Conservation (phyloP, 2,329 filamentous ascomycete species). For the Xylaria sp. region DNA sequence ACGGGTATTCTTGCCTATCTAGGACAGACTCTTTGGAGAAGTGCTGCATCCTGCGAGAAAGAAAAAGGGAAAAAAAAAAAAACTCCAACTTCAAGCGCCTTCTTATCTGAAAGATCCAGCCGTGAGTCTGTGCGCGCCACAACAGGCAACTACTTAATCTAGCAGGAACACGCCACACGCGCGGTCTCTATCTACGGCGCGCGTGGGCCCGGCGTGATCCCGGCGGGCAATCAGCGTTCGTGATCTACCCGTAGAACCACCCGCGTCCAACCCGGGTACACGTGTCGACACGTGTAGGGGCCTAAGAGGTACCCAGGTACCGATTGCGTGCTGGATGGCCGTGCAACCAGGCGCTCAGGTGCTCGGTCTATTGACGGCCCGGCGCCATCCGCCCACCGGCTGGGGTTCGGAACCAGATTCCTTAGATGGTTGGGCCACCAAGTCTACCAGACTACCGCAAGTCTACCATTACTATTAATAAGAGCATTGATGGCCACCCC, state of each 20-base stretch:
- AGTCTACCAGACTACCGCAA: too few relatives aligned
- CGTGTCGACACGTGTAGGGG: constrained; percentile 20
- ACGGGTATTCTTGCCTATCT: constrained; percentile 2
- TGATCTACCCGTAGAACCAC: not conserved
- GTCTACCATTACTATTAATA: too few relatives aligned
- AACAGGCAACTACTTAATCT: constrained; percentile 48
- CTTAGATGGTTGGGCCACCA: too few relatives aligned
- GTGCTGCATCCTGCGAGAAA: not conserved
- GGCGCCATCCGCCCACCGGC: not conserved
- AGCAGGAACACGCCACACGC: not conserved
- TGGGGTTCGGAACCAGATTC: not conserved
- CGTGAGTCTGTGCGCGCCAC: constrained; percentile 46
- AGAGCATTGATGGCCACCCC: too few relatives aligned
- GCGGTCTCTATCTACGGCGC: constrained; percentile 1
- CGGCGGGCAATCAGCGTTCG: constrained; percentile 6
- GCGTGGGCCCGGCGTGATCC: not conserved
- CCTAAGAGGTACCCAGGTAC: not conserved
- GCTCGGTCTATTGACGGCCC: not conserved
- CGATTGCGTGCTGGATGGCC: not conserved
- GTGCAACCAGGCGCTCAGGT: not conserved
- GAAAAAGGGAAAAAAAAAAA: not conserved
- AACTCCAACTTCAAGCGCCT: constrained; percentile 43
- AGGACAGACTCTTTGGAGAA: constrained; percentile 11
- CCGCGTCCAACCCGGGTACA: constrained; percentile 4
- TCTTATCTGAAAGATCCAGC: constrained; percentile 51